Conservation (phyloP, 129 eudicot genomes). For the Kitagawia praeruptora region DNA sequence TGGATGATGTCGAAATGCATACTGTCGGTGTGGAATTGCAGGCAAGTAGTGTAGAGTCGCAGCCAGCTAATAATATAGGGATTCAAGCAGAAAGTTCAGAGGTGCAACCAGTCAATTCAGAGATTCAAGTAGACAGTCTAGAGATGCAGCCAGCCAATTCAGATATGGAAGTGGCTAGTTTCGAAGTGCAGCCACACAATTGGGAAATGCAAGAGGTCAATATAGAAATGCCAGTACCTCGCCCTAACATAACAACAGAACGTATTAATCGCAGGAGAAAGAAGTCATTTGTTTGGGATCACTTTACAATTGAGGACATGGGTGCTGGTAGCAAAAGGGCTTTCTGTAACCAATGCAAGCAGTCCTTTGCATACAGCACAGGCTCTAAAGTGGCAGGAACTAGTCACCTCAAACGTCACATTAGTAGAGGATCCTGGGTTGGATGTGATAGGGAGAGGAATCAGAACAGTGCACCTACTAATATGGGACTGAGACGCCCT, state of each 20-base stretch:
- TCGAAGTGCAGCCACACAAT: neutral
- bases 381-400: slow-evolving; percentile 87
- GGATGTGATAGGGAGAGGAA: slow-evolving; percentile 42
- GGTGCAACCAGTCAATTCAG: neutral
- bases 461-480: slow-evolving; percentile 44
- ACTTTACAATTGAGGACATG: slow-evolving; percentile 66
- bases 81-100: neutral
- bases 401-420: slow-evolving; percentile 92
- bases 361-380: slow-evolving; percentile 77
- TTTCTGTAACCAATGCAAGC: slow-evolving; percentile 68
- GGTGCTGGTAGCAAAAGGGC: slow-evolving; percentile 66
- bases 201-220: neutral
- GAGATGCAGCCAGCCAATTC: neutral
- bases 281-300: slow-evolving; percentile 86
- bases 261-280: slow-evolving; percentile 53
- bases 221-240: neutral
- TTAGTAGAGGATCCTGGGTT: slow-evolving; percentile 67
- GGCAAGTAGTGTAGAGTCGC: neutral
- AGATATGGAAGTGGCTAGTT: neutral
- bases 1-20: slow-evolving; percentile 4
- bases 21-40: neutral
- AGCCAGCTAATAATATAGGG: too few relatives aligned
- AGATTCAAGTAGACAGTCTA: neutral
- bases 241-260: neutral
- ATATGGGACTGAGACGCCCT: slow-evolving; percentile 17